Evolutionary conservation across 768 basidiomycete species (phyloP), one percentile per base, ranked within the genome.

Genomic region (Polyporus arcularius): DNA sequence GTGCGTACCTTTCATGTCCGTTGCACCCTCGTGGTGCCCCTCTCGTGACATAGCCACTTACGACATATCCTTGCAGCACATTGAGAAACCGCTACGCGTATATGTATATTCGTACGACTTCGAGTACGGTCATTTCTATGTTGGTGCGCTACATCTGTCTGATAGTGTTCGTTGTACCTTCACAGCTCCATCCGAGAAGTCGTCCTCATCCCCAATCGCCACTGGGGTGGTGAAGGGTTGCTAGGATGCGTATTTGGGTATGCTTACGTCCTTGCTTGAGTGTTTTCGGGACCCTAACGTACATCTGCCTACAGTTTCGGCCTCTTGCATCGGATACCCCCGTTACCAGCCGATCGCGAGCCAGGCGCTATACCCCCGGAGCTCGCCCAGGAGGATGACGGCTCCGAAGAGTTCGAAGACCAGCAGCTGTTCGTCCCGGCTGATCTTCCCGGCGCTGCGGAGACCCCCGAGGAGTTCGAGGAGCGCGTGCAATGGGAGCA

Each of bases 41-140:
- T 30, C 48, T 9, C 31, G 16, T 42, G 32, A 55, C 31, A 30
- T 35, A 41, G 15, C 42, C 26, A 16, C 49, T n/a, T 51, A 28
- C 28, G 35, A 35, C 35, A 51, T 15, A 10, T 16, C 32, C 3
- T 26, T 52, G 30, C 68, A 97, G 92, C 94, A 98, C 73, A 82
- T 94, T 51, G 96, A 98, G 68, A 95, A 94, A 74, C 94, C 96
- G 9, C 74, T 98, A 30, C 82, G 94, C 28, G 89, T 98, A 30
- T 98, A 96, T 70, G 96, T 99, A 6, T 99, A 98, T 74, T 97
- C 95, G 14, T 88, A 93, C 64, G 96, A 98, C 74, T 95, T 97
- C 72, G 94, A 97, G 94, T 96, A 74, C 54, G 93, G 79, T 32
- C 57, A 49, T 2, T 28, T n/a, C 31, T 38, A 43, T 15, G 32